Conservation (phyloP, 2,329 filamentous ascomycete species). For the Apiospora aurea region DNA sequence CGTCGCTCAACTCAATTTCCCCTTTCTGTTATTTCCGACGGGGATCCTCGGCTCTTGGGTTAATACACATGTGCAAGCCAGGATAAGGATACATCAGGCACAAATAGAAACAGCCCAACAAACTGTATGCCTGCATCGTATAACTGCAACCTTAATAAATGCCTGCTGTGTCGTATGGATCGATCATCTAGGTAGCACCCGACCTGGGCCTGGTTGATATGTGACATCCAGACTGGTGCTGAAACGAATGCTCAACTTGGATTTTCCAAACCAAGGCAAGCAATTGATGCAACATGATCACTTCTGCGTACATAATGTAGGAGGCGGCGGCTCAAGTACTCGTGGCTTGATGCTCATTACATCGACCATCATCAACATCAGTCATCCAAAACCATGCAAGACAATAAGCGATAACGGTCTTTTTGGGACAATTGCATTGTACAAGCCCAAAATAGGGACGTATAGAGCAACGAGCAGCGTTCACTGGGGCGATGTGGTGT, state of each 20-base stretch:
- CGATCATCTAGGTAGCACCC: neutral
- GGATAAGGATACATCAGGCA: neutral
- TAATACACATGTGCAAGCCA: neutral
- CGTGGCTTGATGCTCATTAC: neutral
- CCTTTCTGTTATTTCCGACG: neutral
- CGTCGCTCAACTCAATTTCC: conserved; percentile 9
- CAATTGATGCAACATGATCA: neutral
- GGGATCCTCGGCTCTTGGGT: neutral
- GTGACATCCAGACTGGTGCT: neutral
- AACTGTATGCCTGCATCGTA: neutral
- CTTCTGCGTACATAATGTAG: too few relatives aligned
- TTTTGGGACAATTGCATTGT: too few relatives aligned
- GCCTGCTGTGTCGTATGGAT: neutral
- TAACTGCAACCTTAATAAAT: neutral
- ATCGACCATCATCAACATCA: neutral
- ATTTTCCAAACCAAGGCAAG: neutral
- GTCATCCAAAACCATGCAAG: neutral
- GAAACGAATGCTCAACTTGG: neutral
- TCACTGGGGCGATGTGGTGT: neutral
- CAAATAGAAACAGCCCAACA: neutral
- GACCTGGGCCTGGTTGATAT: neutral
- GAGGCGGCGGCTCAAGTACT: neutral
- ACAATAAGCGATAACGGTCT: neutral
- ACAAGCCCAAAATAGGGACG: too few relatives aligned
- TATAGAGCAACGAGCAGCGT: neutral